Percentiles rank a stretch among this genome's conserved stretches.
These are phyloP conservation scores for Berberis vulgaris DNA, from an alignment of 164 flowering plant genomes.

Conservation along the genomic window DNA sequence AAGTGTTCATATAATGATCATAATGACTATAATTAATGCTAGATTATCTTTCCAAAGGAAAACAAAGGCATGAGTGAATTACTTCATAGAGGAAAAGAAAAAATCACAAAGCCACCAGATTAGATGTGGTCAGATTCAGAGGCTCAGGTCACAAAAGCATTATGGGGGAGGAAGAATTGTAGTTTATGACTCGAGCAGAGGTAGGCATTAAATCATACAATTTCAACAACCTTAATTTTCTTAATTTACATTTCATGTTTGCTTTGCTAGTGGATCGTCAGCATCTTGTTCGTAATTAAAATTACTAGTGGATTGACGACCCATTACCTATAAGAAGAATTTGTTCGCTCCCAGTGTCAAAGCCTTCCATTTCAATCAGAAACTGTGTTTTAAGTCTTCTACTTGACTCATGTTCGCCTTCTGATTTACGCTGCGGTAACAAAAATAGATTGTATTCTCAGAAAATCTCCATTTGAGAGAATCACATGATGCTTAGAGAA, in stretches of 20 bases:
- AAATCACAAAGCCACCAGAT: too few species aligned
- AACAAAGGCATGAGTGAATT: too few species aligned
- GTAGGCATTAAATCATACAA: background rate
- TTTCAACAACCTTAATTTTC: background rate
- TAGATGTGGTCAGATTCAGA: too few species aligned
- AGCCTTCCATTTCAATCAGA: conserved; percentile 99
- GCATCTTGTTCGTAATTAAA: background rate
- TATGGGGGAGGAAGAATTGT: background rate
- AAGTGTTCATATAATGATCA: background rate
- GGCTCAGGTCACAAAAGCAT: background rate
- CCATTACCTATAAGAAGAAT: conserved; percentile 82
- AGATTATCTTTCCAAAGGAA: too few species aligned
- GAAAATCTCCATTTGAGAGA: conserved; percentile 1
- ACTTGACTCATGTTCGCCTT: conserved; percentile 98
- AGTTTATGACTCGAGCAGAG: background rate
- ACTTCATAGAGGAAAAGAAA: too few species aligned
- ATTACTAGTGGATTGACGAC: background rate
- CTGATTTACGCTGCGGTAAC: conserved; percentile 86
- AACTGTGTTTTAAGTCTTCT: conserved; percentile 95
- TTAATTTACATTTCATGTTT: too few species aligned
- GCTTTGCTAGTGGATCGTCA: background rate
- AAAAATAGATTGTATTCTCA: conserved; percentile 4
- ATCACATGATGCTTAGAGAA: background rate
- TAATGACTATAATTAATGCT: background rate
- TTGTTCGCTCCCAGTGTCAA: conserved; percentile 92